phyloP scores from a whole-genome alignment of 495 filamentous ascomycete species.

The Penicillium alfredii region DNA sequence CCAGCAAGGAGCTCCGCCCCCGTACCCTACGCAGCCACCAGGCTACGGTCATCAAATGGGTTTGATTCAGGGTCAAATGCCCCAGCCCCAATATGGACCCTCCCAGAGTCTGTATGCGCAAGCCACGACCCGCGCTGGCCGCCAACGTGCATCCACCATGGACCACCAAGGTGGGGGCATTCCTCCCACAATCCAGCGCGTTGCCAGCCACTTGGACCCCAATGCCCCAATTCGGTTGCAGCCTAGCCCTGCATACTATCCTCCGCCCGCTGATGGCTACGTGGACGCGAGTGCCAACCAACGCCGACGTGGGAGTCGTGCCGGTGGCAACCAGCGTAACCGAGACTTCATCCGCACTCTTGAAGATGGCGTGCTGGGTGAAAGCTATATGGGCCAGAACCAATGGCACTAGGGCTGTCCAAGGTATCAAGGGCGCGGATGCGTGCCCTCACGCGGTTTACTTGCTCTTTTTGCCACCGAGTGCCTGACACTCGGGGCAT shows the following conservation, averaged over 20 bases:
- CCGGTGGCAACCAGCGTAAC: conserved; percentile 56
- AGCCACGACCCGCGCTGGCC: conserved; percentile 71
- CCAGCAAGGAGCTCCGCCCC: conserved; percentile 72
- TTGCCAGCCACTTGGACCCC: conserved; percentile 95
- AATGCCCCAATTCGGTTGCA: conserved; percentile 90
- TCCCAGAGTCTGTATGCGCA: conserved; percentile 79
- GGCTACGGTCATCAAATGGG: conserved; percentile 69
- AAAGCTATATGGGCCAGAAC: conserved; percentile 63
- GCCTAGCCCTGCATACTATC: conserved; percentile 96
- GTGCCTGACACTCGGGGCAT: too few species aligned
- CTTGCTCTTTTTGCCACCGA: not conserved
- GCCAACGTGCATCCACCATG: conserved; percentile 92
- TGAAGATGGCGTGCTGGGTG: conserved; percentile 85
- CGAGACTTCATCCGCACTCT: conserved; percentile 89
- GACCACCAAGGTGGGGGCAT: conserved; percentile 89
- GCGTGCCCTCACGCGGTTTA: too few species aligned
- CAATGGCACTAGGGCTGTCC: conserved; percentile 53
- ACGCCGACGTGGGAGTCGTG: conserved; percentile 71
- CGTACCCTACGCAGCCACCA: conserved; percentile 67
- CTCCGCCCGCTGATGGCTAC: conserved; percentile 84
- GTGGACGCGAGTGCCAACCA: conserved; percentile 59
- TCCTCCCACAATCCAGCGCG: conserved; percentile 84
- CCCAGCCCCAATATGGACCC: conserved; percentile 59
- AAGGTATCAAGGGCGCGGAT: not conserved
- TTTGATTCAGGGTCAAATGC: conserved; percentile 64